Percentiles rank a stretch among this genome's conserved stretches.
Conservation (phyloP, 1,139 yeast species). For the Scheffersomyces lignicola region DNA sequence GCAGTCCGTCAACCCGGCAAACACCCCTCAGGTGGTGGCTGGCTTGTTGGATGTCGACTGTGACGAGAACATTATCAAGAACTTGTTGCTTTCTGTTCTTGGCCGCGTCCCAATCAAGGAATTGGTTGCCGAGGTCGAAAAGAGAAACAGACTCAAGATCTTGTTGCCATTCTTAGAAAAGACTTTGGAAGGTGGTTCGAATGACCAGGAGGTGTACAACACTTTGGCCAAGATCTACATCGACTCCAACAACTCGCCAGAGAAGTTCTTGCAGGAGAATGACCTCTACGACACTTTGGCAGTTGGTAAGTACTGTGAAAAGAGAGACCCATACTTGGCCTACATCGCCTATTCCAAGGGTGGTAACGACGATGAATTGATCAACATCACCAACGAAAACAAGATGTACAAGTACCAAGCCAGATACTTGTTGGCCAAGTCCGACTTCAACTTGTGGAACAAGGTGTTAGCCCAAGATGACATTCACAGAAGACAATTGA, state of each 20-base stretch:
- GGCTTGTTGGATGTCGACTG: constrained; percentile 96
- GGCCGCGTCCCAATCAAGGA: constrained; percentile 94
- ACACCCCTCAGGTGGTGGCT: constrained; percentile 95
- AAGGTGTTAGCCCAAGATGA: constrained; percentile 75
- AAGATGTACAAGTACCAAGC: constrained; percentile 99
- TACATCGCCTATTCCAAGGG: constrained; percentile 97
- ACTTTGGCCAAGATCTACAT: constrained; percentile 97
- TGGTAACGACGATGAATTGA: constrained; percentile 82
- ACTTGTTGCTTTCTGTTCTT: constrained; percentile 76
- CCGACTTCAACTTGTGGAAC: constrained; percentile 81
- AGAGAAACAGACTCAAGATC: constrained; percentile 89
- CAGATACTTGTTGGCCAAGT: constrained; percentile 82
- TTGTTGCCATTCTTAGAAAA: constrained; percentile 91
- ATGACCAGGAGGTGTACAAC: constrained; percentile 89
- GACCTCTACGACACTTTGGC: constrained; percentile 84
- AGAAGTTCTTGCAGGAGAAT: constrained; percentile 91
- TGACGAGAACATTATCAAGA: constrained; percentile 85
- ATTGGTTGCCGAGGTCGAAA: constrained; percentile 91
- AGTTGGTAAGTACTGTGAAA: constrained; percentile 98
- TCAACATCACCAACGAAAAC: constrained; percentile 91
- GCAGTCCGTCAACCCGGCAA: constrained; percentile 93
- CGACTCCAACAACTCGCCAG: constrained; percentile 96
- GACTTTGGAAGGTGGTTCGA: constrained; percentile 82
- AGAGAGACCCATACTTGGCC: constrained; percentile 97
- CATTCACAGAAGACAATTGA: constrained; percentile 82